Evolutionary conservation across 441 rosid genomes (phyloP).

Genomic region (Populus hybrid): DNA sequence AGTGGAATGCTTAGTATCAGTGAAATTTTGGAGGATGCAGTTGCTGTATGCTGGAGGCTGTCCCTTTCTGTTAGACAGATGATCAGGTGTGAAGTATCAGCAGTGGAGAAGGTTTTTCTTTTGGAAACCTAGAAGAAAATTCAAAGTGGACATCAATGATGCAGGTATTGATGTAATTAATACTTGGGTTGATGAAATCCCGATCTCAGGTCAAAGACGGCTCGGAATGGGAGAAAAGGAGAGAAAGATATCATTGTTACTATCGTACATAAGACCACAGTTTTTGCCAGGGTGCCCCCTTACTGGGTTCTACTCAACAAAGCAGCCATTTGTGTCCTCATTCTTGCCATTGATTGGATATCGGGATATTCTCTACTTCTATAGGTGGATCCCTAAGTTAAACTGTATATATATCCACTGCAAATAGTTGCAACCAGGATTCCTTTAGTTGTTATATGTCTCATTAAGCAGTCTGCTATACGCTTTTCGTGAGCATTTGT

Average conservation of each 20-base stretch:
- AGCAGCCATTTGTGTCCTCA: constrained; percentile 21
- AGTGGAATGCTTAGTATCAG: constrained; percentile 30
- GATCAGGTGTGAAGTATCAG: constrained; percentile 34
- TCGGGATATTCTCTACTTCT: constrained; percentile 24
- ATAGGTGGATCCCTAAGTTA: constrained; percentile 25
- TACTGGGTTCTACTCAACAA: constrained; percentile 19
- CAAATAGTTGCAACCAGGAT: constrained; percentile 18
- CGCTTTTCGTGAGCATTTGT: constrained; percentile 29
- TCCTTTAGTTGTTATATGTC: constrained; percentile 15
- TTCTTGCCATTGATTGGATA: constrained; percentile 28
- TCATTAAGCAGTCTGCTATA: constrained; percentile 21
- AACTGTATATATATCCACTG: constrained; percentile 36
- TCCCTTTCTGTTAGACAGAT: constrained; percentile 29
- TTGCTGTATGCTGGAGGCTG: constrained; percentile 35
- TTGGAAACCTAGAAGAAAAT: constrained; percentile 22
- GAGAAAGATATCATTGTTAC: constrained; percentile 1
- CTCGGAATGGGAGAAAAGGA: constrained; percentile 22
- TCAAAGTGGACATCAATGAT: constrained; percentile 19
- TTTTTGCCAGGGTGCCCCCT: constrained; percentile 19
- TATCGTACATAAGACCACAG: constrained; percentile 26
- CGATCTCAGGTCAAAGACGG: constrained; percentile 21
- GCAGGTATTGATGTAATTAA: constrained; percentile 40
- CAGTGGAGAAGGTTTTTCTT: constrained; percentile 23
- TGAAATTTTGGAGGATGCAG: constrained; percentile 38
- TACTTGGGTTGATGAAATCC: constrained; percentile 35